Conservation (phyloP, 1,284 basidiomycete species). For the Apiotrichum mycotoxinovorans region DNA sequence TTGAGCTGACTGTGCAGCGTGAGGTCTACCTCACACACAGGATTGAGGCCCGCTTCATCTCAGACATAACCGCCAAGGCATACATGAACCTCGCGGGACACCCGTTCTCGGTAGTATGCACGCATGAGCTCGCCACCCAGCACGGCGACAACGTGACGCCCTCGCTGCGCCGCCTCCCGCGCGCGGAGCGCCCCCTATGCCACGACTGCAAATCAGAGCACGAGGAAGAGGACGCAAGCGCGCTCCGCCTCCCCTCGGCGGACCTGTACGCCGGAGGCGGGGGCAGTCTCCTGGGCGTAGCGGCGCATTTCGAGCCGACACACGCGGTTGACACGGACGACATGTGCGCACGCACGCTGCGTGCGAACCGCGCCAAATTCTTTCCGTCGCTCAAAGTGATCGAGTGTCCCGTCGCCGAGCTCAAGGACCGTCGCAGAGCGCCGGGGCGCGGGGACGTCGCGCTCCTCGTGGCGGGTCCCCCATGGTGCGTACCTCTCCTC, state of each 20-base stretch:
- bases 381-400: background rate
- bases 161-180: background rate
- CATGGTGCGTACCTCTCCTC: slow-evolving; percentile 30
- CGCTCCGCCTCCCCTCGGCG: slow-evolving; percentile 14
- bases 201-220: background rate
- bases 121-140: background rate
- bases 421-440: background rate
- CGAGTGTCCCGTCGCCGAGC: background rate
- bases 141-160: background rate
- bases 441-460: background rate
- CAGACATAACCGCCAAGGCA: background rate
- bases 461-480: slow-evolving; percentile 27
- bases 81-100: background rate
- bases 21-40: slow-evolving; percentile 5
- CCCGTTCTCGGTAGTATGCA: background rate
- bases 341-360: slow-evolving; percentile 18
- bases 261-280: slow-evolving; percentile 41
- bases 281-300: slow-evolving; percentile 23
- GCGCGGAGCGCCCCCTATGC: background rate
- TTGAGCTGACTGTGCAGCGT: slow-evolving; percentile 9
- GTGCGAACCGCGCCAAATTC: background rate
- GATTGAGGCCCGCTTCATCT: background rate
- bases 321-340: slow-evolving; percentile 26
- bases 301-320: slow-evolving; percentile 20
- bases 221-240: background rate